Base-by-base conservation (phyloP, 305 asterid genomes). In the Fraxinus baroniana region DNA sequence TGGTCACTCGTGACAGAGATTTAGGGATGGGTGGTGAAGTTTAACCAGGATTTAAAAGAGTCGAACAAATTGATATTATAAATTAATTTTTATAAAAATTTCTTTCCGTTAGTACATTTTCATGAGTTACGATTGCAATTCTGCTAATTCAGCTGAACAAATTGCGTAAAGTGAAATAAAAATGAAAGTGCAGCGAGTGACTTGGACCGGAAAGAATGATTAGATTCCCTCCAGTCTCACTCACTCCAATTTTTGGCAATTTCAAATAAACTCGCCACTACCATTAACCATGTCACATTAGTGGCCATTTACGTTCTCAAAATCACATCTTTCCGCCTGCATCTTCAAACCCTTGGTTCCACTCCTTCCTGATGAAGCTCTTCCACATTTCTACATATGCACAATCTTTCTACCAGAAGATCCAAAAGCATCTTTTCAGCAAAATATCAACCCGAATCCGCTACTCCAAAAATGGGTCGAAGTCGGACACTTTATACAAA, bases 401-500 rank as follows among this genome's bases (percentile, higher is more conserved):
- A 12, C 22, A 73, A 39, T 74, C 82, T 33, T 77, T 37, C 77
- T 30, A 9, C 12, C 76, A 78, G 49, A 76, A 18, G 55, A 36
- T 44, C 37, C 49, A 70, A 10, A 44, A 7, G 9, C 86, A 79
- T 37, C 74, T 83, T 30, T 82, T 74, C 62, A 2, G 85, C 60
- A 78, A 87, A 20, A 30, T 66, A 7, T 79, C 89, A 12, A 30
- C 80, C 82, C 84, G 83, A 62, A 80, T 70, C 85, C 89, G 75
- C 37, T 7, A 60, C 32, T 17, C 85, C 1, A 12, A 46, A 18
- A 74, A 76, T 7, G 79, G 76, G 74, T 24, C 74, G 39, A 68
- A 10, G 2, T 74, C 78, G 5, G 74, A 80, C 57, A 66, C 90
- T 46, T 86, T 92, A 60, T 91, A 82, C 88, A 33, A 86, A 17